Evolutionary conservation across 495 filamentous ascomycete species (phyloP).

Genomic region (Clohesyomyces aquaticus): DNA sequence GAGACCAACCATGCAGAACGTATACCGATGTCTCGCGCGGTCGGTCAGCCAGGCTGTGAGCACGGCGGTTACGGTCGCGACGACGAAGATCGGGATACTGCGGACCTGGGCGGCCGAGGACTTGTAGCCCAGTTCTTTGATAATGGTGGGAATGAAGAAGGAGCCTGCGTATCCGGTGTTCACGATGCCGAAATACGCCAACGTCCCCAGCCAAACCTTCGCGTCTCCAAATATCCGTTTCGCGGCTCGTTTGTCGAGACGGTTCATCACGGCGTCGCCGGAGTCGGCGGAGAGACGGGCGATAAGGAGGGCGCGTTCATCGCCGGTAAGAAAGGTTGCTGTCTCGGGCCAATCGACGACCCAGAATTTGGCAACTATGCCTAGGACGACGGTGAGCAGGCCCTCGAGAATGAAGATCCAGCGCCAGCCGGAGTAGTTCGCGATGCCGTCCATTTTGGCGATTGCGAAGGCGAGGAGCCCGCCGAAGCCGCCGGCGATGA

Average conservation of each 20-base stretch:
- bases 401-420: slow-evolving; percentile 60
- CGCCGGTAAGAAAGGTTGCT: slow-evolving; percentile 49
- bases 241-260: slow-evolving; percentile 46
- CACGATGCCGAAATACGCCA: slow-evolving; percentile 45
- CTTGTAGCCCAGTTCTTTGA: slow-evolving; percentile 43
- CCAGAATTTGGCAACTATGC: slow-evolving; percentile 48
- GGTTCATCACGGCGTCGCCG: slow-evolving; percentile 50
- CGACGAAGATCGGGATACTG: slow-evolving; percentile 48
- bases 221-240: slow-evolving; percentile 42
- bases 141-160: slow-evolving; percentile 44
- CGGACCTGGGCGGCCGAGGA: slow-evolving; percentile 41
- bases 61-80: slow-evolving; percentile 39
- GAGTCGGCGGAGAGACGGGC: slow-evolving; percentile 47
- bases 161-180: slow-evolving; percentile 44
- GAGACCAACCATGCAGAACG: slow-evolving; percentile 45
- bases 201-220: slow-evolving; percentile 43
- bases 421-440: slow-evolving; percentile 47
- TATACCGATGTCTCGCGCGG: slow-evolving; percentile 45
- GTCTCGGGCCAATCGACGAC: slow-evolving; percentile 52
- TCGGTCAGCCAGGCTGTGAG: slow-evolving; percentile 42
- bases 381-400: slow-evolving; percentile 50
- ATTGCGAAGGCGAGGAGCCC: slow-evolving; percentile 66
- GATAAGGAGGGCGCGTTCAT: slow-evolving; percentile 48
- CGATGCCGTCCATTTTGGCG: slow-evolving; percentile 57
- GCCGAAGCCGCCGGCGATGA: slow-evolving; percentile 64